Base-by-base conservation (phyloP, 208 protist species). In the Crithidia acanthocephali region DNA sequence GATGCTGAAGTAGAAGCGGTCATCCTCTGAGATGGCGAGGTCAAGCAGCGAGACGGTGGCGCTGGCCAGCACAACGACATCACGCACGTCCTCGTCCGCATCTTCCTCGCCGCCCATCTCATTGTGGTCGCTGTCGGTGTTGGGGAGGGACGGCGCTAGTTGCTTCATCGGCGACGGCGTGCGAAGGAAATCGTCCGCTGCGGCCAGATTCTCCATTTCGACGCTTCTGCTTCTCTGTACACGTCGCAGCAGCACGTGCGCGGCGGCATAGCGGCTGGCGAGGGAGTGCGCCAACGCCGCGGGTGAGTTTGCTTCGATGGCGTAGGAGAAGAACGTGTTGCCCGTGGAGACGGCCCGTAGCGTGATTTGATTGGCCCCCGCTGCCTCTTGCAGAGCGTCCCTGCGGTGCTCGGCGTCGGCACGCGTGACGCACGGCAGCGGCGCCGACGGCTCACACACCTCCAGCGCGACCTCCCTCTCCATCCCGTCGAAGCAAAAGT, bases 11-110 rank as follows among this genome's bases (percentile, higher is more conserved):
- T 65, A 63, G 48, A 77, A 81, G 42, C 65, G 51, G 6, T 62
- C 59, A 37, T 77, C 66, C 4, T 56, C 20, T 1, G 66, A 32
- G 40, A 75, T 28, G 56, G 69, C 35, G 18, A 81, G 48, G 64
- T 81, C 76, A 15, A 77, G 66, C 27, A 81, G 40, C 4, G 76
- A 77, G 15, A 70, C 51, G 16, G 76, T 81, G 32, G 76, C 76
- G 27, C 76, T 81, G 23, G 70, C 76, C 25, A 81, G 37, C 44
- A 77, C 70, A 16, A 71, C 20, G 4, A 77, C 75, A 1, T 74
- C 68, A 5, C 25, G 32, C n/a, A 52, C 1, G 32, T 56, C 10
- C 15, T 65, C 45, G 2, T 22, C 44, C 10, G 16, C 27, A 6
- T 33, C 51, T 0, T 50, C 33, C 0, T 18, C 27, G 16, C 1